These are phyloP conservation scores for Sclerotinia minor DNA, from an alignment of 2,329 filamentous ascomycete species.

Conservation along the genomic window DNA sequence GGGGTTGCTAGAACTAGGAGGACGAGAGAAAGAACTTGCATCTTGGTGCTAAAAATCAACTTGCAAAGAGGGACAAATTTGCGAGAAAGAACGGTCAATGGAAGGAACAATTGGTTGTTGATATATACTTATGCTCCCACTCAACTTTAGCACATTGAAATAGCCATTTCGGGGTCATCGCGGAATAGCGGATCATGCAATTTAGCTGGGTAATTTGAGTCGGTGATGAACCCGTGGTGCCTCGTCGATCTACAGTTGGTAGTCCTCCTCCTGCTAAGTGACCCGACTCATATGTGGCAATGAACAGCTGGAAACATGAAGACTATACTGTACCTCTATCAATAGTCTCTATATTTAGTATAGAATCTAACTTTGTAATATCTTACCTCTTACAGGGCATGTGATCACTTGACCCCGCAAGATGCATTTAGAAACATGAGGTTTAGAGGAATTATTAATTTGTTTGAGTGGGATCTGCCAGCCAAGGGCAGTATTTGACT, in stretches of 20 bases:
- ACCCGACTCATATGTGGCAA: constrained; percentile 3
- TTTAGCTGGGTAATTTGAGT: background rate
- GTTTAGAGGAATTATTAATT: background rate
- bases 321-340: background rate
- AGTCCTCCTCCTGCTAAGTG: background rate
- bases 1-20: constrained; percentile 30
- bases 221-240: background rate
- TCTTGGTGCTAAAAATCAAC: background rate
- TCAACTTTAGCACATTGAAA: background rate
- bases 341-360: background rate
- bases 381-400: background rate
- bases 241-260: background rate
- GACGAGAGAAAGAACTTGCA: constrained; percentile 18
- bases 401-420: background rate
- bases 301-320: background rate
- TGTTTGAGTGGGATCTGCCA: background rate
- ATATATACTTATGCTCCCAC: background rate
- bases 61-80: background rate
- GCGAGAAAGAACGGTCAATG: background rate
- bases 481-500: constrained; percentile 18
- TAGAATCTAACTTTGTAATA: background rate
- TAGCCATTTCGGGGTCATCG: background rate
- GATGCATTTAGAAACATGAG: background rate
- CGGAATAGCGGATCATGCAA: constrained; percentile 7
- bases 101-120: background rate